These are phyloP conservation scores for Lonicera japonica DNA, from an alignment of 129 eudicot species.

Conservation along the genomic window DNA sequence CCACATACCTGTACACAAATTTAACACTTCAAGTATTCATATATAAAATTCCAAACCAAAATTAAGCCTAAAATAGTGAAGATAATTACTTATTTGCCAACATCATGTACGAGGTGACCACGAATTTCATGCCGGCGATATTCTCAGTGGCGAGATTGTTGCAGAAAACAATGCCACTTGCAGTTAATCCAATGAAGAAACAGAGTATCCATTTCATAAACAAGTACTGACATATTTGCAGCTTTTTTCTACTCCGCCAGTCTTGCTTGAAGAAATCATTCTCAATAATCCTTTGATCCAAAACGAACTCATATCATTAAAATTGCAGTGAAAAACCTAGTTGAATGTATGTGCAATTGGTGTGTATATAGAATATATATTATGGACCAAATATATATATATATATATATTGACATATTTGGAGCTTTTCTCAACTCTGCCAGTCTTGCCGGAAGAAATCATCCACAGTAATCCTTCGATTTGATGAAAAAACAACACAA, in stretches of 20 bases:
- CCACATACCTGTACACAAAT: conserved; percentile 40
- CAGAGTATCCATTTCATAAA: conserved; percentile 79
- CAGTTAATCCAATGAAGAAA: conserved; percentile 52
- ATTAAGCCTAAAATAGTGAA: background rate
- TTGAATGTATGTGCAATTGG: background rate
- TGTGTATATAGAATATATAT: no score
- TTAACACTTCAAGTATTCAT: conserved; percentile 1
- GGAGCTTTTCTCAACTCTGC: no score
- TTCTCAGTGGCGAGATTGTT: conserved; percentile 84
- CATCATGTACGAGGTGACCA: conserved; percentile 88
- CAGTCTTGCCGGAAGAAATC: no score
- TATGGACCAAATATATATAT: no score
- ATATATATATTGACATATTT: no score
- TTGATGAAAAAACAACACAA: no score
- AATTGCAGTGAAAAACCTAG: no score
- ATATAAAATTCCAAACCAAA: background rate
- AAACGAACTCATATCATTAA: background rate
- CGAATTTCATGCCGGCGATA: conserved; percentile 79
- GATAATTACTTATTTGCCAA: conserved; percentile 36
- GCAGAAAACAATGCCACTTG: conserved; percentile 64
- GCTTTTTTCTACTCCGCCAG: conserved; percentile 65
- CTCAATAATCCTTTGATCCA: conserved; percentile 60
- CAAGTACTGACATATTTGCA: conserved; percentile 54
- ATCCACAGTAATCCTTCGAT: no score
- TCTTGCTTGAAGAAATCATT: conserved; percentile 83